Evolutionary conservation across 805 yeast genomes (phyloP).

Genomic region (Pichia insulana): DNA sequence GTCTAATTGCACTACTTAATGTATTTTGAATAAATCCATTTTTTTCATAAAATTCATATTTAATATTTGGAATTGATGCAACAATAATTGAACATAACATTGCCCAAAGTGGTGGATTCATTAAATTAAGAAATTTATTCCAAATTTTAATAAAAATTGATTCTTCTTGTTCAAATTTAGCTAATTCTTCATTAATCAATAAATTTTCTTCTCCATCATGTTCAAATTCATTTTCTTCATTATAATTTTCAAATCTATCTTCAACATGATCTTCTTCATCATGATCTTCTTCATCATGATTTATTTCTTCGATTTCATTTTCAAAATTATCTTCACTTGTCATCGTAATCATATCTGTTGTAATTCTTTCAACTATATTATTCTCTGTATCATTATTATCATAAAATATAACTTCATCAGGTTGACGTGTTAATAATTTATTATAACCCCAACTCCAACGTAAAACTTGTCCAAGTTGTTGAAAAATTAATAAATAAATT

Average conservation of each 20-base stretch:
- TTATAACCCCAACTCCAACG: conserved; percentile 89
- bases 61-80: conserved; percentile 56
- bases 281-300: conserved; percentile 14
- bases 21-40: conserved; percentile 61
- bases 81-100: conserved; percentile 62
- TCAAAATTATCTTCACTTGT: neutral
- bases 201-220: neutral
- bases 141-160: conserved; percentile 1
- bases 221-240: too few relatives aligned
- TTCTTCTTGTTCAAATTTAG: conserved; percentile 2
- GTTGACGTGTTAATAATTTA: conserved; percentile 48
- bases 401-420: conserved; percentile 27
- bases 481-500: conserved; percentile 63
- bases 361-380: neutral
- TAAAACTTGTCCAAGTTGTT: conserved; percentile 73
- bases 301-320: conserved; percentile 8
- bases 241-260: neutral
- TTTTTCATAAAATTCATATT: conserved; percentile 46
- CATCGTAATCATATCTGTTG: neutral
- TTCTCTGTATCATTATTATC: neutral
- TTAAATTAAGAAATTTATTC: conserved; percentile 21
- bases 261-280: neutral
- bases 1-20: conserved; percentile 50
- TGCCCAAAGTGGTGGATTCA: conserved; percentile 82
- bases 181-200: neutral